Evolutionary conservation across 2,329 filamentous ascomycete genomes (phyloP), one percentile per base, ranked within the genome.

Genomic region (Dryadomyces sulphureus): DNA sequence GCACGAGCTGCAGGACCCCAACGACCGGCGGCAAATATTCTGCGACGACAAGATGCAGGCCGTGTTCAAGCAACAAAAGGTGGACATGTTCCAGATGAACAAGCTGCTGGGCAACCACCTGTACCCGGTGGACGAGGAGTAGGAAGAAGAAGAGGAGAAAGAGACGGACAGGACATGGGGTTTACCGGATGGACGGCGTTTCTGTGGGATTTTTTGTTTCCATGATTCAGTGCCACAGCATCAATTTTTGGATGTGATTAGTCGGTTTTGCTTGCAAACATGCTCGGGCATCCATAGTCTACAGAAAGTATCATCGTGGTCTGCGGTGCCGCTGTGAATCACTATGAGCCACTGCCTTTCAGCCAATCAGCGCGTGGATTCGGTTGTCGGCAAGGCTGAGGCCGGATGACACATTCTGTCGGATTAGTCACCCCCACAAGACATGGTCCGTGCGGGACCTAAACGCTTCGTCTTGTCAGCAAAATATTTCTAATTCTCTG

Each of bases 51-150:
- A 78, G 54, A 83, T 98, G 82, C 80, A 85, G 50, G 83, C 84
- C 7, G 84, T 98, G 7, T 98, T 98, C 68, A 94, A 94, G 62
- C 76, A 84, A 57, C 78, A 88, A 57, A 84, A 77, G 57, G 84
- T 98, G 43, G 87, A 96, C 64, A 98, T 98, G 92, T 98, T 98
- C 64, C 89, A 87, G 54, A 96, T 98, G 90, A 96, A 94, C 70
- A 95, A 95, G 69, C 77, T 94, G 16, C 77, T 96, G 11, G 87
- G 85, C 52, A 81, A 83, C 60, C 90, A 96, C 58, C 70, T 96
- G 35, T 95, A 94, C 59, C 84, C 83, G 2, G 73, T 85, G 41
- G 87, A 90, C 45, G 87, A 92, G 61, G 78, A 54, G 38, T 50
- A 43, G 43, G 5, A 20, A 21, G 6, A 30, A 16, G 39, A 5